Percentiles rank a stretch among this genome's conserved stretches.
phyloP scores from a whole-genome alignment of 179 eudicot species.

The Pouteria campechiana region DNA sequence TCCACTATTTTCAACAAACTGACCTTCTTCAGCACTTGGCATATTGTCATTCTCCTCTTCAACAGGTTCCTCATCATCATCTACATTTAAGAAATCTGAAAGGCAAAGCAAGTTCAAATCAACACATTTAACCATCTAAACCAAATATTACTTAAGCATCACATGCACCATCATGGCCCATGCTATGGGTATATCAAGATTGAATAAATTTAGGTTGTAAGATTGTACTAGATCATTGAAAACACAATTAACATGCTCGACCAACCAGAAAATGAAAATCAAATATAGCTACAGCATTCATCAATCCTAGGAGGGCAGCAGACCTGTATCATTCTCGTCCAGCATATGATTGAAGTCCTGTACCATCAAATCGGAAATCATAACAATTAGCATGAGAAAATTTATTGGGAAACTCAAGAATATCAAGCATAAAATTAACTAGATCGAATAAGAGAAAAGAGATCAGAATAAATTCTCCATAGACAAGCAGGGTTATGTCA shows the following conservation, averaged over 20 bases:
- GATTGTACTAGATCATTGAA: neutral
- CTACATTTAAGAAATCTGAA: slow-evolving; percentile 80
- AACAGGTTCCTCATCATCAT: slow-evolving; percentile 56
- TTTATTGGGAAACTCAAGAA: neutral
- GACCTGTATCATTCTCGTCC: slow-evolving; percentile 86
- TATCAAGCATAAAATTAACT: neutral
- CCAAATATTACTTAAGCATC: neutral
- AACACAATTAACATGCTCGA: neutral
- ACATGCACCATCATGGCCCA: neutral
- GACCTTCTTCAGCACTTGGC: slow-evolving; percentile 48
- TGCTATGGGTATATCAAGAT: slow-evolving; percentile 2
- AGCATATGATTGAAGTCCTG: slow-evolving; percentile 38
- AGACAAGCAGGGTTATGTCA: neutral
- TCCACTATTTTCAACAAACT: slow-evolving; percentile 70
- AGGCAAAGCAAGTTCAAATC: neutral
- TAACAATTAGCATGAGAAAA: too few relatives aligned
- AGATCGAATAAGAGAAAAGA: neutral
- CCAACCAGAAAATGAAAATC: neutral
- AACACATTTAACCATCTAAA: neutral
- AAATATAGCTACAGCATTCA: neutral
- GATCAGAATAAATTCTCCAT: neutral
- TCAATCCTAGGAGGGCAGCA: neutral
- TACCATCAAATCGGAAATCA: slow-evolving; percentile 10
- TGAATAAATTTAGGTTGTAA: slow-evolving; percentile 1
- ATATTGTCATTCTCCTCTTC: slow-evolving; percentile 51